Evolutionary conservation across 2,329 filamentous ascomycete species (phyloP).

Genomic region (Ophioceras dolichostomum): DNA sequence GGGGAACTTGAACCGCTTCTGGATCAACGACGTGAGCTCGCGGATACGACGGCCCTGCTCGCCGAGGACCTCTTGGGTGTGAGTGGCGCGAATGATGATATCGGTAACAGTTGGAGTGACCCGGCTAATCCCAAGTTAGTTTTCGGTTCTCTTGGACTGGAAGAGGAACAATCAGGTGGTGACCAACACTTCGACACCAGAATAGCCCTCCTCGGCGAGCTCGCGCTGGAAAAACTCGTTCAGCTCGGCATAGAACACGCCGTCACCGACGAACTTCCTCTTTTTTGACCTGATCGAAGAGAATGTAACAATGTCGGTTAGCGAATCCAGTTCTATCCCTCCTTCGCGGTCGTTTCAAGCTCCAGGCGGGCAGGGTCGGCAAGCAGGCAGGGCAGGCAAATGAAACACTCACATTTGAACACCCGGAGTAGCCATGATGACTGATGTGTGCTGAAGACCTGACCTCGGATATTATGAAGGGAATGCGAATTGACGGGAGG

Average conservation of each 20-base stretch:
- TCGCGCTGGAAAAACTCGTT: slow-evolving; percentile 99
- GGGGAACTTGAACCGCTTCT: slow-evolving; percentile 99
- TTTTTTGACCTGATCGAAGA: slow-evolving; percentile 69
- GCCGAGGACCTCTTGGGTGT: slow-evolving; percentile 99
- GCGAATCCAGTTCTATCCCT: too few relatives aligned
- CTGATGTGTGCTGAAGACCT: slow-evolving; percentile 17
- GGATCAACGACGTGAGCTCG: slow-evolving; percentile 99
- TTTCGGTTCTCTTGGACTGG: too few relatives aligned
- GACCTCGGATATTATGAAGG: too few relatives aligned
- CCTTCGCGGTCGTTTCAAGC: too few relatives aligned
- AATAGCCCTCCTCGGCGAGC: slow-evolving; percentile 99
- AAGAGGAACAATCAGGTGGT: too few relatives aligned
- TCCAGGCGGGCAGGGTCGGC: too few relatives aligned
- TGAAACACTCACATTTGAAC: slow-evolving; percentile 51
- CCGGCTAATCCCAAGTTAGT: too few relatives aligned
- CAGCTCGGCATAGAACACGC: slow-evolving; percentile 99
- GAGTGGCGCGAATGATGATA: slow-evolving; percentile 99
- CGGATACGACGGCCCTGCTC: slow-evolving; percentile 99
- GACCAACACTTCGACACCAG: slow-evolving; percentile 98
- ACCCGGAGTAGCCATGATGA: slow-evolving; percentile 49
- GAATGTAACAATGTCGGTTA: too few relatives aligned
- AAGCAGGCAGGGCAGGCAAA: not conserved
- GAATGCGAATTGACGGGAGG: too few relatives aligned
- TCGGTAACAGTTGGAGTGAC: slow-evolving; percentile 99
- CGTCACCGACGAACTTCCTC: slow-evolving; percentile 93